Evolutionary conservation across 805 yeast genomes (phyloP).

Genomic region (Tetrapisispora nanseiensis): DNA sequence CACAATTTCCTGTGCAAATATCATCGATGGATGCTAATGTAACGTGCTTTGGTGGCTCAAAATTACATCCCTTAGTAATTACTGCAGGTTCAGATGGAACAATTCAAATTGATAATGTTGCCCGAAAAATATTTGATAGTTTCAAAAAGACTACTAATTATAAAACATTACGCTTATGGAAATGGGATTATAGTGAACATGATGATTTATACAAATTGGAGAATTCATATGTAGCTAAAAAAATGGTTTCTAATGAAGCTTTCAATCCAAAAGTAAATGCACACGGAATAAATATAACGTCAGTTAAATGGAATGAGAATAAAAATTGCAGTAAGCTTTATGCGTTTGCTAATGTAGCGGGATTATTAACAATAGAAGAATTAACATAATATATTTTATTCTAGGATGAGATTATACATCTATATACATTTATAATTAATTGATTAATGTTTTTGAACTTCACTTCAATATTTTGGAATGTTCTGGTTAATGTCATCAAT

Average conservation of each 20-base stretch:
- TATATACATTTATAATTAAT: background rate
- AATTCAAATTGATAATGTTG: conserved; percentile 33
- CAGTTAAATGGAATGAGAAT: conserved; percentile 51
- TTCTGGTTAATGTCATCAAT: conserved; percentile 45
- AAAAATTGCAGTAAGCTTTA: conserved; percentile 36
- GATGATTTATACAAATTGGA: conserved; percentile 34
- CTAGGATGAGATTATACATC: background rate
- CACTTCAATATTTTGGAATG: conserved; percentile 51
- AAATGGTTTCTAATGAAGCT: conserved; percentile 21
- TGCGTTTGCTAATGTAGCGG: conserved; percentile 27
- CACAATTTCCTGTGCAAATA: conserved; percentile 29
- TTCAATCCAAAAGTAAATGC: conserved; percentile 35
- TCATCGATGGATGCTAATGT: conserved; percentile 35
- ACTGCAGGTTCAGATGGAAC: conserved; percentile 44
- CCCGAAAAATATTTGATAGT: conserved; percentile 31
- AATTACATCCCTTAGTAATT: conserved; percentile 38
- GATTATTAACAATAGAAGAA: conserved; percentile 24
- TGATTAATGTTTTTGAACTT: background rate
- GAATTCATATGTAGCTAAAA: conserved; percentile 31
- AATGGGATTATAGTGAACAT: conserved; percentile 33
- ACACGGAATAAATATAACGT: conserved; percentile 39
- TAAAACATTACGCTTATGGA: conserved; percentile 28
- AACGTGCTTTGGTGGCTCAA: conserved; percentile 33
- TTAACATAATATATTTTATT: conserved; percentile 5
- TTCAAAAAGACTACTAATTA: conserved; percentile 26